Base-by-base conservation (phyloP, 2,329 filamentous ascomycete genomes). In the Fusarium torulosum region DNA sequence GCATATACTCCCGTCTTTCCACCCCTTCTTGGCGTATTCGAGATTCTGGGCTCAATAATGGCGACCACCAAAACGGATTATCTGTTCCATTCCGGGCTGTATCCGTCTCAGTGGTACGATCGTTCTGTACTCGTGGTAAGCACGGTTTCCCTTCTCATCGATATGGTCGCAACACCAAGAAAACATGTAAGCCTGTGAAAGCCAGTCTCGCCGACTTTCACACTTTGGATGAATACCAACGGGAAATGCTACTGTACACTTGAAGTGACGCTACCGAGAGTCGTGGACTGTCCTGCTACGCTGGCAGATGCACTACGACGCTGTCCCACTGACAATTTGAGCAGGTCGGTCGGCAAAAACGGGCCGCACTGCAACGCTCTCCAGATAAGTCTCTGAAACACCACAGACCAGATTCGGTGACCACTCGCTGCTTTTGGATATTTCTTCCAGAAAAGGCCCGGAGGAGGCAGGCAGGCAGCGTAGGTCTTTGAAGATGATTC, bases 281-380 rank as follows among this genome's bases (percentile, higher is more conserved):
- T 33, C 7, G 23, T 17, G 25, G 17, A 19, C 25, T 38, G 49
- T 21, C 37, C 41, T 46, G 21, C 14, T 29, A 25, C 23, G 23
- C 47, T 25, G 14, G 37, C 33, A 54, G 23, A 14, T 61, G 56
- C 56, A 61, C 40, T 61, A 35, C 33, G 41, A 61, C 58, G 15
- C 38, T 33, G 19, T 44, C 40, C 33, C 43, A 29, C 21, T 45
- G 41, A 29, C 29, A 42, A 53, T 53, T 19, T 47, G 51, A 37
- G 35, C 8, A 37, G 17, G 17, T 37, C 35, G 4, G 35, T 37
- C 35, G 35, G 35, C 35, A n/a, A 37, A n/a, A 7, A n/a, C 35
- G 35, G 35, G 7, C 35, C 35, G 35, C 35, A 10, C 35, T 37
- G 35, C n/a, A 19, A 37, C 35, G 35, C 35, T 37, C 17, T 37